Percentiles rank a stretch among this genome's conserved stretches.
Conservation (phyloP, 768 basidiomycete genomes). For the Chiua virens region DNA sequence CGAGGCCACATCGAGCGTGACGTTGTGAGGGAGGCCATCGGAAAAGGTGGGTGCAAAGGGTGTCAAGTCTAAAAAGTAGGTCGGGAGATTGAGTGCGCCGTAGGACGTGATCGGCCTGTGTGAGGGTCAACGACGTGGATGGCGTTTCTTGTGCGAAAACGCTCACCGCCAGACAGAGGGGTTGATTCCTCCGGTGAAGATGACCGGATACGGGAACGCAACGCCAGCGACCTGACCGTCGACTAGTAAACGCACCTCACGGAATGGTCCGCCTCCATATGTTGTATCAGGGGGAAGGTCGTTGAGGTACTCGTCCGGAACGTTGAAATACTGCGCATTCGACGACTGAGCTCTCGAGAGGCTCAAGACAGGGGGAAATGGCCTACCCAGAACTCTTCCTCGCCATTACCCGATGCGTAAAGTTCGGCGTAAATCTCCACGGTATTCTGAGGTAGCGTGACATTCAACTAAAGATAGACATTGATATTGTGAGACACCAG, state of each 20-base stretch:
- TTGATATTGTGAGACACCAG: background rate
- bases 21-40: conserved; percentile 66
- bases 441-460: conserved; percentile 69
- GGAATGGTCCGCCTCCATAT: conserved; percentile 52
- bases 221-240: conserved; percentile 56
- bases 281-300: conserved; percentile 53
- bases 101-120: conserved; percentile 71
- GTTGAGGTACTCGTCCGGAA: conserved; percentile 56
- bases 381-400: conserved; percentile 78
- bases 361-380: background rate
- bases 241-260: conserved; percentile 60
- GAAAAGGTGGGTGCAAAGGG: conserved; percentile 72
- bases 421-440: conserved; percentile 69
- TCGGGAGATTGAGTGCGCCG: conserved; percentile 74
- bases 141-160: background rate
- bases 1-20: conserved; percentile 73
- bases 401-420: conserved; percentile 64
- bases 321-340: conserved; percentile 60
- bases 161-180: conserved; percentile 67
- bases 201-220: conserved; percentile 57
- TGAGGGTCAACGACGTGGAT: background rate
- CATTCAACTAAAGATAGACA: conserved; percentile 46
- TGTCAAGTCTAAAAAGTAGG: conserved; percentile 75
- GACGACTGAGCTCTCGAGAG: background rate
- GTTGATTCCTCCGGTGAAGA: conserved; percentile 76